These are phyloP conservation scores for Gastrolobium villosum DNA, from an alignment of 306 rosid species.

Conservation along the genomic window DNA sequence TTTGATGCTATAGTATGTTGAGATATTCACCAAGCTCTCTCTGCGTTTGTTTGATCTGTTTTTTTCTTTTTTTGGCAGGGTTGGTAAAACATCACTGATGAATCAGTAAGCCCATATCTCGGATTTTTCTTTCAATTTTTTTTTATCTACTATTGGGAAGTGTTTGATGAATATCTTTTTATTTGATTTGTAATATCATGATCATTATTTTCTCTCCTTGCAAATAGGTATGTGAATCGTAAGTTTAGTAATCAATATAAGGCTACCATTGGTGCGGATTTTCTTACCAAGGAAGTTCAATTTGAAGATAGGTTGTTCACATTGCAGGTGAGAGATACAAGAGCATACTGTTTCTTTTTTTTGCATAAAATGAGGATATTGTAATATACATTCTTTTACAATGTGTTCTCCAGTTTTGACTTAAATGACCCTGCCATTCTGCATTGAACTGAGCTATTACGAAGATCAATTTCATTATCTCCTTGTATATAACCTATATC, in stretches of 20 bases:
- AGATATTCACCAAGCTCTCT: conserved; percentile 11
- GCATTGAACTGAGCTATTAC: conserved; percentile 4
- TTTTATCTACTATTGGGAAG: conserved; percentile 4
- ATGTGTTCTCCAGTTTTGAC: not conserved
- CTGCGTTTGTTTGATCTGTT: conserved; percentile 20
- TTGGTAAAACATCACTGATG: conserved; percentile 98
- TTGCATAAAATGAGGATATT: not conserved
- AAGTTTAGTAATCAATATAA: conserved; percentile 99
- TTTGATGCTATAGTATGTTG: conserved; percentile 34
- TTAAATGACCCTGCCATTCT: not conserved
- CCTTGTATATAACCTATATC: conserved; percentile 12
- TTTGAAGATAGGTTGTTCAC: conserved; percentile 98
- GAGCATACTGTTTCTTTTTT: not conserved
- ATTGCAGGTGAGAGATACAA: conserved; percentile 76
- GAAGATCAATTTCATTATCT: conserved; percentile 23
- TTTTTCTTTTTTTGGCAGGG: conserved; percentile 69
- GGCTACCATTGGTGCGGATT: conserved; percentile 99
- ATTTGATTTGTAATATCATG: conserved; percentile 37
- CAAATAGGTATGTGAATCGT: conserved; percentile 91
- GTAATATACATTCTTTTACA: not conserved
- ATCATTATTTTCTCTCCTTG: conserved; percentile 27
- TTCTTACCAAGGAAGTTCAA: conserved; percentile 99
- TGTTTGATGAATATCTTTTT: not conserved
- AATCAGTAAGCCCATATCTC: conserved; percentile 74
- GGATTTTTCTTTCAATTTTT: conserved; percentile 28